Conservation (phyloP, 148 eudicot genomes). For the Rhododendron molle region DNA sequence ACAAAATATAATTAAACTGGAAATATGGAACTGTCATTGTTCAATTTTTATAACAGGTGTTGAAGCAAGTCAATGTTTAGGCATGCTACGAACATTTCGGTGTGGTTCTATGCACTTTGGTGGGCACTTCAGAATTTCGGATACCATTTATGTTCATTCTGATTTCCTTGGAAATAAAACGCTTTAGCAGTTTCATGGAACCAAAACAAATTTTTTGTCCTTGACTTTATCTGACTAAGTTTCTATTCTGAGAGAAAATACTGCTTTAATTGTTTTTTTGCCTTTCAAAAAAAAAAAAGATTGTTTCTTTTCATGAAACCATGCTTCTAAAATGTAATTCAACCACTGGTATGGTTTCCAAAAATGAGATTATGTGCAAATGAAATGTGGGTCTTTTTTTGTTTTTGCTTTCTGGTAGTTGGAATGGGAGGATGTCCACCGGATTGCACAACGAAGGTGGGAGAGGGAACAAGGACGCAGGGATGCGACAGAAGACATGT, state of each 20-base stretch:
- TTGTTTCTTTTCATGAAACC: not conserved
- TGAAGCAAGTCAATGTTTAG: not conserved
- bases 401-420: slow-evolving; percentile 23
- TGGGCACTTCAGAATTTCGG: not conserved
- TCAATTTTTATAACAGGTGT: not conserved
- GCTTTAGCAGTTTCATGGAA: not conserved
- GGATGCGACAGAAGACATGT: slow-evolving; percentile 68
- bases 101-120: not conserved
- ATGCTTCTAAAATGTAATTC: not conserved
- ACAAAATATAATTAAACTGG: not conserved
- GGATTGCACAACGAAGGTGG: slow-evolving; percentile 44
- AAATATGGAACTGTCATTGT: not conserved
- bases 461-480: slow-evolving; percentile 59
- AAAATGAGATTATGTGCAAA: not conserved
- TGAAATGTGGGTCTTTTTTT: not conserved
- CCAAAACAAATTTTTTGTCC: not conserved
- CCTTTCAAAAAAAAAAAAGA: not conserved
- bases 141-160: not conserved
- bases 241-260: not conserved
- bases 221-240: not conserved
- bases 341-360: not conserved
- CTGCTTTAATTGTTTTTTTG: not conserved
- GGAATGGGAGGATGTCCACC: slow-evolving; percentile 66
- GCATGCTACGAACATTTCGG: not conserved
- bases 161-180: not conserved